These are phyloP conservation scores for Talaromyces pinophilus DNA, from an alignment of 2,329 filamentous ascomycete genomes.

Conservation along the genomic window DNA sequence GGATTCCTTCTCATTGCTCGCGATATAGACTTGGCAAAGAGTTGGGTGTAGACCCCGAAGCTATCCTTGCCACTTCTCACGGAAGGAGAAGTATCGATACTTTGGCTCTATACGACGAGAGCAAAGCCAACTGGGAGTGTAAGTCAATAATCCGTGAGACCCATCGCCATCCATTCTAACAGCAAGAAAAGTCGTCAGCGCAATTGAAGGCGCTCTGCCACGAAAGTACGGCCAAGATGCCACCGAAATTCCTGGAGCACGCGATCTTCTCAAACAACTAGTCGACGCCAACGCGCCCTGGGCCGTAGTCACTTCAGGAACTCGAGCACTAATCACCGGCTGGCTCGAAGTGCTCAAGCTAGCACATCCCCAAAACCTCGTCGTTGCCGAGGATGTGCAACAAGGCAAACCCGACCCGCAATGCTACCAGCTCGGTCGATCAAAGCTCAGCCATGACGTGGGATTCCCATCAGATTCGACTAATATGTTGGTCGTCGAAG, in stretches of 20 bases:
- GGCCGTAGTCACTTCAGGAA: slow-evolving; percentile 81
- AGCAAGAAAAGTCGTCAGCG: slow-evolving; percentile 65
- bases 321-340: slow-evolving; percentile 64
- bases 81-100: slow-evolving; percentile 87
- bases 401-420: slow-evolving; percentile 75
- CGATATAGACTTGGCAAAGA: slow-evolving; percentile 61
- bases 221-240: slow-evolving; percentile 75
- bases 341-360: slow-evolving; percentile 71
- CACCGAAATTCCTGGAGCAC: slow-evolving; percentile 80
- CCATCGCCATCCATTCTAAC: slow-evolving; percentile 7
- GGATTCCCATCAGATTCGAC: slow-evolving; percentile 43
- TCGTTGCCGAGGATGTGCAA: slow-evolving; percentile 74
- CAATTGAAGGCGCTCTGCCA: slow-evolving; percentile 77
- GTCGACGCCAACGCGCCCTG: slow-evolving; percentile 67
- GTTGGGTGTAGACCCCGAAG: slow-evolving; percentile 78
- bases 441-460: slow-evolving; percentile 55
- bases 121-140: slow-evolving; percentile 93
- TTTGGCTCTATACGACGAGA: slow-evolving; percentile 73
- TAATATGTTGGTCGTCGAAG: slow-evolving; percentile 76
- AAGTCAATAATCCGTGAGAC: slow-evolving; percentile 43
- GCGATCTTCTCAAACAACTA: slow-evolving; percentile 67
- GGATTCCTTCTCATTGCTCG: background rate
- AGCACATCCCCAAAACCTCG: slow-evolving; percentile 64
- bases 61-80: slow-evolving; percentile 88
- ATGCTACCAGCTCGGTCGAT: slow-evolving; percentile 70